phyloP scores from a whole-genome alignment of 1,139 yeast species.

The Geotrichum phurueaensis region DNA sequence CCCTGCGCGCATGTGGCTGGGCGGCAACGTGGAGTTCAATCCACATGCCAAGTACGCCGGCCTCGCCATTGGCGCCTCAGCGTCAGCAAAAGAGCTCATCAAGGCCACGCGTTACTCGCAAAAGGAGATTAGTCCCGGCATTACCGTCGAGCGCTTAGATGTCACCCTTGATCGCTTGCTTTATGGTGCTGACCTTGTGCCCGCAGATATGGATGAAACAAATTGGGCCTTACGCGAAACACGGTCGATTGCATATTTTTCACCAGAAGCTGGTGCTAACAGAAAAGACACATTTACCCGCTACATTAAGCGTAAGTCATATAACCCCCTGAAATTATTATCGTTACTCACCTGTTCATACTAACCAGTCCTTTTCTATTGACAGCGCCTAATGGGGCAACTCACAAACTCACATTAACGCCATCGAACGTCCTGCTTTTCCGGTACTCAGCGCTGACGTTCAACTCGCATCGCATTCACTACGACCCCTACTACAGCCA shows the following conservation, averaged over 20 bases:
- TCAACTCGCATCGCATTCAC: slow-evolving; percentile 81
- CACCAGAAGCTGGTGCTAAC: slow-evolving; percentile 22
- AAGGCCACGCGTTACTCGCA: slow-evolving; percentile 1
- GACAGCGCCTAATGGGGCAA: slow-evolving; percentile 19
- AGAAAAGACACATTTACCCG: slow-evolving; percentile 21
- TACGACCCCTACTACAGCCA: slow-evolving; percentile 53
- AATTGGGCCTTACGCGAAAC: slow-evolving; percentile 31
- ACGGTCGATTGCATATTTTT: slow-evolving; percentile 32
- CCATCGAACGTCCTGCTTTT: slow-evolving; percentile 39
- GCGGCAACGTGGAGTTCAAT: slow-evolving; percentile 52
- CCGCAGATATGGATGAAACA: slow-evolving; percentile 9
- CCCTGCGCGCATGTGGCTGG: slow-evolving; percentile 73
- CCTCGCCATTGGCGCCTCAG: slow-evolving; percentile 22
- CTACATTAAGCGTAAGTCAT: slow-evolving; percentile 18
- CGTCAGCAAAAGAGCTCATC: slow-evolving; percentile 14
- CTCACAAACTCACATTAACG: slow-evolving; percentile 24
- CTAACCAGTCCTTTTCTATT: slow-evolving; percentile 10
- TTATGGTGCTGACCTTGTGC: slow-evolving; percentile 20
- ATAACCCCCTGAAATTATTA: neutral
- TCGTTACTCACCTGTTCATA: neutral
- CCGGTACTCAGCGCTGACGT: slow-evolving; percentile 67
- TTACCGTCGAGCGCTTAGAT: slow-evolving; percentile 22
- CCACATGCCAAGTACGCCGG: slow-evolving; percentile 31
- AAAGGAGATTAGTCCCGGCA: slow-evolving; percentile 9
- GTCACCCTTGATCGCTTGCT: slow-evolving; percentile 32